Percentiles rank a stretch among this genome's conserved stretches.
Evolutionary conservation across 257 asterid genomes (phyloP).

Genomic region (Thymus mandschuricus): DNA sequence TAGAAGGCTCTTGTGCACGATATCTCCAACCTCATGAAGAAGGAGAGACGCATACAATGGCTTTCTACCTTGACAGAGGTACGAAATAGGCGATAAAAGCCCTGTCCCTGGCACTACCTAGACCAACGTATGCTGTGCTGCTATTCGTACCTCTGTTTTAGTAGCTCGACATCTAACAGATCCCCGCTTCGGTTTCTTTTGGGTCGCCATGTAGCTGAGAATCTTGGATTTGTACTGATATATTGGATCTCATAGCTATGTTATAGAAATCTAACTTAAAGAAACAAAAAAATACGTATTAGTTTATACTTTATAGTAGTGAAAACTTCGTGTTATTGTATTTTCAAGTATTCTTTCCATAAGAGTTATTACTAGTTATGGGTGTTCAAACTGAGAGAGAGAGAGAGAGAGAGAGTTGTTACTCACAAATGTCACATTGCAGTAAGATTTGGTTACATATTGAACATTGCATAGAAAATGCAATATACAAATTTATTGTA

Average conservation of each 20-base stretch:
- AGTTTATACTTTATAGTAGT: slow-evolving; percentile 22
- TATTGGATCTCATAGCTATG: slow-evolving; percentile 12
- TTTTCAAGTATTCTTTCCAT: no score
- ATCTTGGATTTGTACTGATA: slow-evolving; percentile 26
- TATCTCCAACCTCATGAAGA: slow-evolving; percentile 21
- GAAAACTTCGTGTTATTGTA: slow-evolving; percentile 22
- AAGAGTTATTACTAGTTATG: no score
- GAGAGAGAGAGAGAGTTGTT: no score
- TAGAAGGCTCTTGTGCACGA: slow-evolving; percentile 39
- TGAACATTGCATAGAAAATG: slow-evolving; percentile 7
- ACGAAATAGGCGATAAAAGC: neutral
- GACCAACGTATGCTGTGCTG: neutral
- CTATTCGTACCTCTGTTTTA: neutral
- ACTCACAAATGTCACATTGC: neutral
- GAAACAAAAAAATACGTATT: neutral
- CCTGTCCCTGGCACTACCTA: neutral
- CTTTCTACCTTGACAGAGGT: slow-evolving; percentile 25
- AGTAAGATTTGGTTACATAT: neutral
- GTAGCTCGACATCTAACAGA: slow-evolving; percentile 11
- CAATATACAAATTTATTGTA: slow-evolving; percentile 29
- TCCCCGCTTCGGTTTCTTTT: slow-evolving; percentile 2
- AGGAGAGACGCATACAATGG: slow-evolving; percentile 2
- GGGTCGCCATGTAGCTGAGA: neutral
- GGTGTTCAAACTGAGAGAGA: no score
- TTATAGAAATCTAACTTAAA: slow-evolving; percentile 18